Conservation (phyloP, 2,329 filamentous ascomycete species). For the Tolypocladium paradoxum region DNA sequence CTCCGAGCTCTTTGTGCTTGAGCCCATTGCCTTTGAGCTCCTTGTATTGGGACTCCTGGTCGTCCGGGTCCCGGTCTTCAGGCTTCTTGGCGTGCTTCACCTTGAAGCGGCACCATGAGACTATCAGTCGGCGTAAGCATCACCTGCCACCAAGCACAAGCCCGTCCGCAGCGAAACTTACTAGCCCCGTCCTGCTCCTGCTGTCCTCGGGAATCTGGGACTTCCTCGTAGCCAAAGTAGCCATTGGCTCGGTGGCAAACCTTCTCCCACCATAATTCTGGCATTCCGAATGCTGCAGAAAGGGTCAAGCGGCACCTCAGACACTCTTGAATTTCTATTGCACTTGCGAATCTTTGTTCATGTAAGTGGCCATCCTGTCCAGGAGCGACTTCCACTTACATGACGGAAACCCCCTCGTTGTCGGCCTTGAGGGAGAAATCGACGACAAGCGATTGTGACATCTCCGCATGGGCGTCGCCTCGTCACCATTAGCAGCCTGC, state of each 20-base stretch:
- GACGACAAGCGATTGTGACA: neutral
- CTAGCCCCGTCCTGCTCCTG: neutral
- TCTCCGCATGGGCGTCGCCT: neutral
- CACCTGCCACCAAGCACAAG: neutral
- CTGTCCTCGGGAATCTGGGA: neutral
- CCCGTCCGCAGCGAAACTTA: neutral
- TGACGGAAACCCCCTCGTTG: neutral
- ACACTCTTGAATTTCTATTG: neutral
- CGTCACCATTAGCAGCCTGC: neutral
- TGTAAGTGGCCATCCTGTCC: neutral
- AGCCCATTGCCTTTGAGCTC: too few species aligned
- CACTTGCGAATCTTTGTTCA: neutral
- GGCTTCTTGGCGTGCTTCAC: neutral
- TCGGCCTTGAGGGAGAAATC: neutral
- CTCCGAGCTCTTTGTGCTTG: neutral
- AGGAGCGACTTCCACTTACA: neutral
- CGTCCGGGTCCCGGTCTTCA: too few species aligned
- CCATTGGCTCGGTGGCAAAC: neutral
- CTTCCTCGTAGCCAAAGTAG: neutral
- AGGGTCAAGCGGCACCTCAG: neutral
- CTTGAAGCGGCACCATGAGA: constrained; percentile 3
- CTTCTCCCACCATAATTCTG: neutral
- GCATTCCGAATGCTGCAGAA: neutral
- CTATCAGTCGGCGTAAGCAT: neutral
- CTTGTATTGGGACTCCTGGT: too few species aligned